A percentile compares a stretch with the other conserved stretches of the same genome.
These are phyloP conservation scores for Lasiosphaeriaceae sp. DNA, from an alignment of 495 filamentous ascomycete species.

Conservation along the genomic window DNA sequence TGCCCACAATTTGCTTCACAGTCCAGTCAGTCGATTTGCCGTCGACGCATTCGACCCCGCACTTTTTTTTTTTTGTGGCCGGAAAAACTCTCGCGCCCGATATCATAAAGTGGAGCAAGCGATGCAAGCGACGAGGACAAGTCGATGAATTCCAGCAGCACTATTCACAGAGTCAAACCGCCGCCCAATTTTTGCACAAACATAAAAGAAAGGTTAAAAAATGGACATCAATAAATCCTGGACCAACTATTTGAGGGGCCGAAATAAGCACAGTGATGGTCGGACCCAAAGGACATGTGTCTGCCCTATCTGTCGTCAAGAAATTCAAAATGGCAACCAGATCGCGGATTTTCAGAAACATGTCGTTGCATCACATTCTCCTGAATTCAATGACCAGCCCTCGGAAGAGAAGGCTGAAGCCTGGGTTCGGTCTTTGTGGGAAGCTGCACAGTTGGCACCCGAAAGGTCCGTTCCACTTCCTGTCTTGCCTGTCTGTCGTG, in stretches of 20 bases:
- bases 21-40: background rate
- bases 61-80: background rate
- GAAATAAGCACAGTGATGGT: background rate
- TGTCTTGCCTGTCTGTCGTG: background rate
- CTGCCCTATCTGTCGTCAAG: background rate
- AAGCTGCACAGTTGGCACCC: background rate
- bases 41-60: background rate
- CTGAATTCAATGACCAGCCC: background rate
- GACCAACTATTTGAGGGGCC: background rate
- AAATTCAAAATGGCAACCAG: background rate
- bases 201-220: background rate
- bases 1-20: background rate
- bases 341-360: slow-evolving; percentile 5
- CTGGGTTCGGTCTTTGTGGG: slow-evolving; percentile 2
- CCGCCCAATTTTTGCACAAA: background rate
- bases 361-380: background rate
- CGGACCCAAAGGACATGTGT: background rate
- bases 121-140: background rate
- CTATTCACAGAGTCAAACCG: background rate
- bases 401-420: slow-evolving; percentile 8
- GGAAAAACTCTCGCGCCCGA: background rate
- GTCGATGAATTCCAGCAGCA: background rate
- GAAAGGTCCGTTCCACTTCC: background rate
- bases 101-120: background rate
- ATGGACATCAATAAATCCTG: slow-evolving; percentile 4